Evolutionary conservation across 768 basidiomycete genomes (phyloP), one percentile per base, ranked within the genome.

Genomic region (Tricholoma matsutake): DNA sequence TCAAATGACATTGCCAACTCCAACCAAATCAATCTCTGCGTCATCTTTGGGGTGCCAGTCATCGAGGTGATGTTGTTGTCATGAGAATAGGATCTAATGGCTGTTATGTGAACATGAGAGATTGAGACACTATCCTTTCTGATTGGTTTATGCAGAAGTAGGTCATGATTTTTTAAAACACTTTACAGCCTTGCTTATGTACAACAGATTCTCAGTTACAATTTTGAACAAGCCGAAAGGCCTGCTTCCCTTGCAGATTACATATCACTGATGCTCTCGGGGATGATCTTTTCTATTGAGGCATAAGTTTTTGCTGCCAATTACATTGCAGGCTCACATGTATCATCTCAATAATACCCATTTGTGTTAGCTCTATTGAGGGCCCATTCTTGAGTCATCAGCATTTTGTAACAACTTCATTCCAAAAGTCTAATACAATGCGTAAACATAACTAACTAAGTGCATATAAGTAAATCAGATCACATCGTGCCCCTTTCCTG

Each of bases 121-220:
- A 56, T 41, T 37, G 37, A 39, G 55, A 56, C 37, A 56, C 55
- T 18, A 56, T 56, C 9, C 43, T 56, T 39, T 45, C 43, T 39
- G 55, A 56, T 25, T 56, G 55, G 55, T 39, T 45, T 56, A 39
- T 56, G 28, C 37, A 39, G 37, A 39, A 37, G 55, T 56, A 39
- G 43, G 55, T 34, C 25, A 13, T 5, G 3, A 37, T 56, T 22
- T 56, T 29, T 18, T 13, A 34, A 22, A 11, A 18, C 22, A 10
- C 29, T 31, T 56, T 28, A 25, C 41, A 18, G 18, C 16, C 34
- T 9, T 20, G 41, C 34, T 56, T 25, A 56, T 56, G 39, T 41
- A 56, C 54, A 35, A 37, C 10, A n/a, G n/a, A n/a, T n/a, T n/a
- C n/a, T n/a, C n/a, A n/a, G 22, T 18, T 10, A 47, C 22, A 47